These are phyloP conservation scores for Parascedosporium putredinis DNA, from an alignment of 2,329 filamentous ascomycete species.

Conservation along the genomic window DNA sequence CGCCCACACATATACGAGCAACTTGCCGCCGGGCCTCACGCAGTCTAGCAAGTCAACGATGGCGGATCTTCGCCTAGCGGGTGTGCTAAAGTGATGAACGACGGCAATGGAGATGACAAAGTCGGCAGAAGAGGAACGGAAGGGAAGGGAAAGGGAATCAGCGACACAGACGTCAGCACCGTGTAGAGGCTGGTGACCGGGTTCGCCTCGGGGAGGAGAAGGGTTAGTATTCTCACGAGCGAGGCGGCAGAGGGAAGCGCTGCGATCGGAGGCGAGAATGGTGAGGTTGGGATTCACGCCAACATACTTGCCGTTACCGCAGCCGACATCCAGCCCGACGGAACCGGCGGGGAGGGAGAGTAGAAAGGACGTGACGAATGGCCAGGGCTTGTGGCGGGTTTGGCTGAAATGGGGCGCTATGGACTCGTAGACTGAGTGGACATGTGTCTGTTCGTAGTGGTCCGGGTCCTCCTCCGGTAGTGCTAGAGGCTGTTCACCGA, in stretches of 20 bases:
- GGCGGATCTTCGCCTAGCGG: slow-evolving; percentile 59
- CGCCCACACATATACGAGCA: slow-evolving; percentile 88
- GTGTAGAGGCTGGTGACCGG: slow-evolving; percentile 11
- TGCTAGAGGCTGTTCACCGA: slow-evolving; percentile 13
- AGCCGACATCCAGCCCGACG: slow-evolving; percentile 83
- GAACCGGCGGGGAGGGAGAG: slow-evolving; percentile 53
- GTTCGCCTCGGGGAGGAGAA: no score
- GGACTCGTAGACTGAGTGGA: slow-evolving; percentile 83
- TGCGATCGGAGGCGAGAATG: slow-evolving; percentile 72
- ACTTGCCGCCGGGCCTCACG: slow-evolving; percentile 50
- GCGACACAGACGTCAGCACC: slow-evolving; percentile 65
- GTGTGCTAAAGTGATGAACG: slow-evolving; percentile 82
- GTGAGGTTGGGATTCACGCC: slow-evolving; percentile 65
- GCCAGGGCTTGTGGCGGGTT: slow-evolving; percentile 80
- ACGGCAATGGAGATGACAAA: slow-evolving; percentile 94
- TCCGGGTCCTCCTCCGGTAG: slow-evolving; percentile 14
- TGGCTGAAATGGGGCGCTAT: slow-evolving; percentile 79
- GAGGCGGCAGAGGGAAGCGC: slow-evolving; percentile 42
- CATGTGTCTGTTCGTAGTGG: slow-evolving; percentile 71
- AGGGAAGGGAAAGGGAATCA: slow-evolving; percentile 75
- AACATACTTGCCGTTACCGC: slow-evolving; percentile 95
- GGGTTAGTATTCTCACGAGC: slow-evolving; percentile 23
- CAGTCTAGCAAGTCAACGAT: slow-evolving; percentile 61
- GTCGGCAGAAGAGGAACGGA: slow-evolving; percentile 51
- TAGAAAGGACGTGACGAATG: slow-evolving; percentile 75